Evolutionary conservation across 805 yeast species (phyloP).

Genomic region (Suhomyces prunicola): DNA sequence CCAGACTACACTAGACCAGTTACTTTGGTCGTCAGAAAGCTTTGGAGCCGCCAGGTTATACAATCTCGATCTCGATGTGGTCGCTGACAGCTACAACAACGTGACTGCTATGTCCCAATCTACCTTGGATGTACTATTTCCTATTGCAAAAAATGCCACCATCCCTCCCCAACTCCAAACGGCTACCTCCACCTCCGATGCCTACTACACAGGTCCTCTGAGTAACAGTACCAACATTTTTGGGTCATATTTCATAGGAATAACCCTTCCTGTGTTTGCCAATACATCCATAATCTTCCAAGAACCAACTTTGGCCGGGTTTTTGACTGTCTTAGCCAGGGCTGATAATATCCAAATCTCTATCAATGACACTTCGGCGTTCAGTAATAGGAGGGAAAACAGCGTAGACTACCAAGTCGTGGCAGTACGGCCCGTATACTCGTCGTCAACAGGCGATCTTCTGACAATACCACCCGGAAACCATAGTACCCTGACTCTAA

Average conservation of each 20-base stretch:
- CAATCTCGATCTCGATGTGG: conserved; percentile 51
- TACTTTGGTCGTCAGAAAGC: conserved; percentile 59
- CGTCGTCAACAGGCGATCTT: conserved; percentile 4
- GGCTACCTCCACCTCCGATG: conserved; percentile 3
- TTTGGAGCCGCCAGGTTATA: conserved; percentile 66
- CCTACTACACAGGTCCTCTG: conserved; percentile 64
- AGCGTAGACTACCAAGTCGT: conserved; percentile 27
- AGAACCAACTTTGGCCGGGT: conserved; percentile 66
- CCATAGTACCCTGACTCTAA: conserved; percentile 39
- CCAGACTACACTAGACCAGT: conserved; percentile 48
- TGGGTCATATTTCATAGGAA: conserved; percentile 56
- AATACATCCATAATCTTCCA: conserved; percentile 65
- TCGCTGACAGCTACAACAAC: conserved; percentile 37
- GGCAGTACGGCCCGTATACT: conserved; percentile 34
- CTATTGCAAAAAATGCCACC: conserved; percentile 45
- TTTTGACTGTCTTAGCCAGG: conserved; percentile 52
- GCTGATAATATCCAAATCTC: conserved; percentile 32
- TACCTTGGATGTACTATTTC: conserved; percentile 41
- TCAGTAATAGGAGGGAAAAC: not conserved
- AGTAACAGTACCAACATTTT: conserved; percentile 30
- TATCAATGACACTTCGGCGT: conserved; percentile 16
- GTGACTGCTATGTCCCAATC: conserved; percentile 23
- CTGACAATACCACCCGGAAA: conserved; percentile 3
- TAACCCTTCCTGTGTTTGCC: conserved; percentile 73
- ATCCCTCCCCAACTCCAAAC: conserved; percentile 41